Base-by-base conservation (phyloP, 352 stramenopile species). In the Plasmopara muralis region DNA sequence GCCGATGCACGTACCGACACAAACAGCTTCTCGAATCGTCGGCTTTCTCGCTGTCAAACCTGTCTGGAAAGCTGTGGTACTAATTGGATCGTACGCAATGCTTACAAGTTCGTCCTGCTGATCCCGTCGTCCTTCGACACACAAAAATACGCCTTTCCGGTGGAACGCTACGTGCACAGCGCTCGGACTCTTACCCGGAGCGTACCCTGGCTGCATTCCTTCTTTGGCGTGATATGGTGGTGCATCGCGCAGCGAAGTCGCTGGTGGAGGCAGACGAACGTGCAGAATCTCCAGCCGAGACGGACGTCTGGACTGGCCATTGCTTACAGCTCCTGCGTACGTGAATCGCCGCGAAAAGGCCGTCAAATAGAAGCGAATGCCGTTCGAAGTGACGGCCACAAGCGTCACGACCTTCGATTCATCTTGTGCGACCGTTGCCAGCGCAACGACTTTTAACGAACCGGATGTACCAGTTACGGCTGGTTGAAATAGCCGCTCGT, bases 301-400 rank as follows among this genome's bases (percentile, higher is more conserved):
- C 15, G 83, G 83, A 9, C 83, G 78, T 49, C 79, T 89, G 18
- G 68, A 38, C 13, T 57, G 82, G 20, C 20, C 20, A 25, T 25
- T 25, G 34, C 64, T 69, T 8, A 71, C 62, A 20, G 66, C 67
- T 30, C 47, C 58, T 4, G 62, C 53, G 25, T 67, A 70, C 45
- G 78, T 70, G 15, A 77, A 66, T 10, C 75, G 66, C 5, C 79
- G 67, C n/a, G 84, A 87, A 45, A 97, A 85, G 0, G 74, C 87
- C 0, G 89, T 95, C 15, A 98, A 62, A 64, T 97, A 98, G 43
- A 97, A 96, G 39, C 94, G 83, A 35, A 98, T 85, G n/a, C 92
- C 92, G 42, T 93, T 95, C 6, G 87, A 89, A 6, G 88, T 95
- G 10, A 97, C 68, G 10, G 89, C 92, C 8, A 98, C 77, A n/a